These are phyloP conservation scores for Oidiodendron maius DNA, from an alignment of 495 filamentous ascomycete genomes.

Conservation along the genomic window DNA sequence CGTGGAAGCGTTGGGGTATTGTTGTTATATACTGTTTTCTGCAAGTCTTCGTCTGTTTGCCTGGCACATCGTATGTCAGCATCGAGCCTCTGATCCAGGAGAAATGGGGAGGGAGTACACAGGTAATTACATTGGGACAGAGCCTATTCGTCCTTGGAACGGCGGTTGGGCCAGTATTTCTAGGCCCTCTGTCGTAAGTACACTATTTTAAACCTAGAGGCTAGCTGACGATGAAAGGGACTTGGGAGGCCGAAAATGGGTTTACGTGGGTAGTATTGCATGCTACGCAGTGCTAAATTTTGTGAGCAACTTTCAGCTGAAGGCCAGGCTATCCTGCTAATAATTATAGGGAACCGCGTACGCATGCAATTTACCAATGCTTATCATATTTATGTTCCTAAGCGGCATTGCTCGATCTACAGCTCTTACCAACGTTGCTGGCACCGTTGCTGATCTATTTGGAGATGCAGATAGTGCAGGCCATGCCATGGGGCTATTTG, in stretches of 20 bases:
- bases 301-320: conserved; percentile 10
- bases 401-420: conserved; percentile 30
- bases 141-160: conserved; percentile 78
- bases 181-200: conserved; percentile 66
- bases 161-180: conserved; percentile 60
- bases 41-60: conserved; percentile 27
- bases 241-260: conserved; percentile 34
- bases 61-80: conserved; percentile 29
- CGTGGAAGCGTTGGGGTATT: conserved; percentile 28
- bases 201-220: no score
- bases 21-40: conserved; percentile 27
- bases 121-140: conserved; percentile 61
- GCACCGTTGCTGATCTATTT: conserved; percentile 32
- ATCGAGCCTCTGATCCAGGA: conserved; percentile 26
- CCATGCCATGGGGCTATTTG: conserved; percentile 33
- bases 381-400: conserved; percentile 34
- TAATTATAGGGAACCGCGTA: conserved; percentile 23
- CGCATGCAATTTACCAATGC: conserved; percentile 31
- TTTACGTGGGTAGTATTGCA: conserved; percentile 28
- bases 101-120: conserved; percentile 27
- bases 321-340: no score
- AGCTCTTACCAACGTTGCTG: conserved; percentile 32
- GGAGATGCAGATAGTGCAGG: conserved; percentile 29
- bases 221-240: conserved; percentile 18
- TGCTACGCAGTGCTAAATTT: conserved; percentile 30